phyloP scores from a whole-genome alignment of 2,329 filamentous ascomycete genomes.

The Beauveria bassiana region DNA sequence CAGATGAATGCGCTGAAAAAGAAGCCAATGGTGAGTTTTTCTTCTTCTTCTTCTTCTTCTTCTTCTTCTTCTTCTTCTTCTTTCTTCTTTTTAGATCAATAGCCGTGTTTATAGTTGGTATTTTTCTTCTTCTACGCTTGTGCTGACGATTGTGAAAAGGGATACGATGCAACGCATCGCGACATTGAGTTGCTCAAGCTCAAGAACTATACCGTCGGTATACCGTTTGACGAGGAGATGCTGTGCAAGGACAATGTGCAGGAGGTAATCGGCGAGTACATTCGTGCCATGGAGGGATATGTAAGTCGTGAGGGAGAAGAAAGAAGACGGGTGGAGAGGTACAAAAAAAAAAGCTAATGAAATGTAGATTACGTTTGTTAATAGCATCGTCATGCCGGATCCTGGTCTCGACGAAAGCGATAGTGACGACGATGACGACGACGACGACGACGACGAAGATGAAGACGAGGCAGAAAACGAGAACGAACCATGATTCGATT shows the following conservation, averaged over 20 bases:
- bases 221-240: constrained; percentile 57
- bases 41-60: no score
- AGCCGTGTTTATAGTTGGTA: no score
- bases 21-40: constrained; percentile 63
- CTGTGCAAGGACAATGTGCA: constrained; percentile 56
- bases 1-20: constrained; percentile 72
- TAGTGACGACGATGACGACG: constrained; percentile 28
- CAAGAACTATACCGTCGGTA: constrained; percentile 67
- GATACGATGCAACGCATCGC: constrained; percentile 63
- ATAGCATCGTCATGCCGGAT: constrained; percentile 68
- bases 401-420: constrained; percentile 37
- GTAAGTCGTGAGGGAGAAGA: constrained; percentile 43
- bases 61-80: no score
- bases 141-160: constrained; percentile 37
- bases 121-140: neutral
- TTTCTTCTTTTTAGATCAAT: no score
- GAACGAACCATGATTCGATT: neutral
- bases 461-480: constrained; percentile 11
- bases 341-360: neutral
- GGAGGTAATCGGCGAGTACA: constrained; percentile 54
- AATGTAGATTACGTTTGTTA: constrained; percentile 61
- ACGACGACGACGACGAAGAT: constrained; percentile 25
- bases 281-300: constrained; percentile 67
- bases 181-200: constrained; percentile 78
- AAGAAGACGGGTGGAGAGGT: neutral